Conservation (phyloP, 1,284 basidiomycete species). For the Boletus smithii region DNA sequence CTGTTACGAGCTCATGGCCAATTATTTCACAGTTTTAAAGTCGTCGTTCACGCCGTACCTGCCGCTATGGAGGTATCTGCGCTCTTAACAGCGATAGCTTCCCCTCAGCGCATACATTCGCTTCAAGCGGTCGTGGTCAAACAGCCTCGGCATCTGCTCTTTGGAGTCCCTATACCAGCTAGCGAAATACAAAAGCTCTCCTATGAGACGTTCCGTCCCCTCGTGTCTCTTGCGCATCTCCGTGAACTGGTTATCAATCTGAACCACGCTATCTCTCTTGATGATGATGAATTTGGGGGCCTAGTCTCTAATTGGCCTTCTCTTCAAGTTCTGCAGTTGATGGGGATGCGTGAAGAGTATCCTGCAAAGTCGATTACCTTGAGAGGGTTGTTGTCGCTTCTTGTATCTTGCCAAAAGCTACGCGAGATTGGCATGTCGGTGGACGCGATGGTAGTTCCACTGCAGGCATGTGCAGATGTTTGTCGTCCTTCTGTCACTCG, state of each 20-base stretch:
- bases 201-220: neutral
- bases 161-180: neutral
- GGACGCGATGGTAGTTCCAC: neutral
- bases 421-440: neutral
- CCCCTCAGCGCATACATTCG: slow-evolving; percentile 4
- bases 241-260: slow-evolving; percentile 1
- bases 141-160: too few relatives aligned
- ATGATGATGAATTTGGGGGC: neutral
- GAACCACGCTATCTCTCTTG: neutral
- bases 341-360: neutral
- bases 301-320: slow-evolving; percentile 5
- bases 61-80: neutral
- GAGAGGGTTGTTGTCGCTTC: slow-evolving; percentile 2
- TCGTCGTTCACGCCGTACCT: neutral
- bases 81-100: slow-evolving; percentile 1
- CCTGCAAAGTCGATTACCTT: slow-evolving; percentile 4
- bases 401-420: neutral
- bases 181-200: neutral
- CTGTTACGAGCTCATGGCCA: slow-evolving; percentile 7
- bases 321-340: neutral
- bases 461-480: neutral
- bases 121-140: neutral
- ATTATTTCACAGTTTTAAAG: neutral
- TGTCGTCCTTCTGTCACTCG: neutral
- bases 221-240: slow-evolving; percentile 3